phyloP scores from a whole-genome alignment of 805 yeast genomes.

The Pichia ethanolica region DNA sequence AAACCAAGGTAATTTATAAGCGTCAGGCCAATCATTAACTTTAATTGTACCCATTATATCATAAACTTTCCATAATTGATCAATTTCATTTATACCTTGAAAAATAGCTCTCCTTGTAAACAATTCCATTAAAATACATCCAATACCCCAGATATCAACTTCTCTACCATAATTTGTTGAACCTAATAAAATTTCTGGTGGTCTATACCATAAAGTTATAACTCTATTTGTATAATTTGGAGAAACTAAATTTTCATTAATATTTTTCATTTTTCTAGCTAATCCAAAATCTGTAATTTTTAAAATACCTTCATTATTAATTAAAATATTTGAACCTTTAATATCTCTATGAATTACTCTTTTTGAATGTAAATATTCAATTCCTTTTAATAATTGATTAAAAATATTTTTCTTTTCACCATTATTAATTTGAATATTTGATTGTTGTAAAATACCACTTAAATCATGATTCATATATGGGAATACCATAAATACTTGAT shows the following conservation, averaged over 20 bases:
- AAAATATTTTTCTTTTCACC: slow-evolving; percentile 63
- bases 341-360: slow-evolving; percentile 74
- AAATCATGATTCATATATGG: slow-evolving; percentile 92
- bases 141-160: slow-evolving; percentile 96
- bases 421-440: slow-evolving; percentile 51
- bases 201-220: slow-evolving; percentile 95
- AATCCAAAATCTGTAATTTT: slow-evolving; percentile 80
- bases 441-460: slow-evolving; percentile 78
- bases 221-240: slow-evolving; percentile 92
- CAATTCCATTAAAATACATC: slow-evolving; percentile 80
- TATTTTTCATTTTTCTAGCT: slow-evolving; percentile 64
- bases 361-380: slow-evolving; percentile 59
- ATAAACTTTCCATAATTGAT: slow-evolving; percentile 71
- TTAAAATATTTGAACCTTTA: slow-evolving; percentile 70
- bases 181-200: slow-evolving; percentile 88
- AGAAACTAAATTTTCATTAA: slow-evolving; percentile 38
- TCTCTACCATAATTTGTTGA: slow-evolving; percentile 85
- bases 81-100: slow-evolving; percentile 83
- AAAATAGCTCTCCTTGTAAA: slow-evolving; percentile 70
- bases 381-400: slow-evolving; percentile 59
- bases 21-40: slow-evolving; percentile 64
- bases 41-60: slow-evolving; percentile 85
- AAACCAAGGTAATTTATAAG: slow-evolving; percentile 86
- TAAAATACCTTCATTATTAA: slow-evolving; percentile 53
- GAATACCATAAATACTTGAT: slow-evolving; percentile 78